phyloP scores from a whole-genome alignment of 139 green algal genomes.

The Chlorokybus atmophyticus region DNA sequence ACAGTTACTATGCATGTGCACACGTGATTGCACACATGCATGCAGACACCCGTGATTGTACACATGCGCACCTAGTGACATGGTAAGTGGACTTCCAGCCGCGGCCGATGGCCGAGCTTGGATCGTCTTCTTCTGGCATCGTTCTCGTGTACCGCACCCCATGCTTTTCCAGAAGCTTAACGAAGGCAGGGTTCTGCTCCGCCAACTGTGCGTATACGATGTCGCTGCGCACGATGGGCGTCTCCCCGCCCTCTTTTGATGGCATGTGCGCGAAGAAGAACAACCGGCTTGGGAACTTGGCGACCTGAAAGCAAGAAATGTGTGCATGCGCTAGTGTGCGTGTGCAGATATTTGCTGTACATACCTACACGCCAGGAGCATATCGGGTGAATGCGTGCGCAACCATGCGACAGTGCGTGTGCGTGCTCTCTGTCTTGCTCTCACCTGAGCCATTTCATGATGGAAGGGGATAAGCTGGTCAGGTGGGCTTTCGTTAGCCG shows the following conservation, averaged over 20 bases:
- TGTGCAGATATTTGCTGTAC: no score
- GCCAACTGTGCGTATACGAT: conserved; percentile 1
- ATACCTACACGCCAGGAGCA: no score
- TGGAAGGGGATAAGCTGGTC: conserved; percentile 24
- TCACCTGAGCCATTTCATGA: conserved; percentile 28
- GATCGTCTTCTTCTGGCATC: conserved; percentile 11
- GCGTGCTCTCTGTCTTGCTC: not conserved
- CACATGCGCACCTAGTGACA: no score
- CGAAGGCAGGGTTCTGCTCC: conserved; percentile 6
- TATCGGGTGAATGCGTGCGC: not conserved
- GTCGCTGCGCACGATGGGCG: conserved; percentile 10
- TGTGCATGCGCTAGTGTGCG: no score
- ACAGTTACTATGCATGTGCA: no score
- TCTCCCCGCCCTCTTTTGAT: conserved; percentile 9
- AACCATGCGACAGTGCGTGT: no score
- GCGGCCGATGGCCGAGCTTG: conserved; percentile 10
- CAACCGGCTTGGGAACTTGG: conserved; percentile 9
- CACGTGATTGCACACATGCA: no score
- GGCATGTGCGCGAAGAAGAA: conserved; percentile 25
- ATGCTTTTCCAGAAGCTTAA: conserved; percentile 10
- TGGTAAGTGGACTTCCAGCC: conserved; percentile 27
- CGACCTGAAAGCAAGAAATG: conserved; percentile 9
- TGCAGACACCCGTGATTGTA: no score
- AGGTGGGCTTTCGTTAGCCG: conserved; percentile 20
- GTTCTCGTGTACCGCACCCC: conserved; percentile 14